These are phyloP conservation scores for Candida krabiensis DNA, from an alignment of 805 yeast species.

Conservation along the genomic window DNA sequence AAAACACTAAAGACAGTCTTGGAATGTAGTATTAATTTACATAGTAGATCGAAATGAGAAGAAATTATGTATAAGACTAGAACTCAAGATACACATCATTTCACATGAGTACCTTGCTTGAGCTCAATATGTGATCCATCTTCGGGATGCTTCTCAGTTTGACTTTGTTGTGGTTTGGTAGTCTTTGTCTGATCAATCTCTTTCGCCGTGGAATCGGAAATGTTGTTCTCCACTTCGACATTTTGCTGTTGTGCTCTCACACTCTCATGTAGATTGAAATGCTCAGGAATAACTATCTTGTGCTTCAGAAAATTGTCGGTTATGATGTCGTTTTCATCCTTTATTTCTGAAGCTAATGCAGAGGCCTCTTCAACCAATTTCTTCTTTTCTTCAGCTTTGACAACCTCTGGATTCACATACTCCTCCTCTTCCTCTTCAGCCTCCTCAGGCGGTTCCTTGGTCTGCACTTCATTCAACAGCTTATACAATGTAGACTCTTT, in stretches of 20 bases:
- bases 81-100: no score
- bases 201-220: no score
- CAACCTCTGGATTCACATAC: constrained; percentile 3
- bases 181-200: no score
- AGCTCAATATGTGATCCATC: no score
- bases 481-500: constrained; percentile 32
- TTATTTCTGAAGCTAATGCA: constrained; percentile 10
- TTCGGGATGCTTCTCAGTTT: no score
- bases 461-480: constrained; percentile 30
- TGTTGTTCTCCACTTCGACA: no score
- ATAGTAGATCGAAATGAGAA: no score
- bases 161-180: no score
- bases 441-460: constrained; percentile 16
- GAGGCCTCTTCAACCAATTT: constrained; percentile 8
- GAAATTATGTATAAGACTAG: no score
- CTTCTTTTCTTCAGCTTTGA: neutral
- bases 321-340: constrained; percentile 17
- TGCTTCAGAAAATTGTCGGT: constrained; percentile 22
- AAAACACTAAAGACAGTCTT: no score
- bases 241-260: constrained; percentile 8
- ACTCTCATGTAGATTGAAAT: constrained; percentile 19
- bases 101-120: no score
- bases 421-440: constrained; percentile 12
- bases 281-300: constrained; percentile 22
- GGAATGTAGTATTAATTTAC: no score